phyloP scores from a whole-genome alignment of 768 basidiomycete species.

The Kwoniella dendrophila region DNA sequence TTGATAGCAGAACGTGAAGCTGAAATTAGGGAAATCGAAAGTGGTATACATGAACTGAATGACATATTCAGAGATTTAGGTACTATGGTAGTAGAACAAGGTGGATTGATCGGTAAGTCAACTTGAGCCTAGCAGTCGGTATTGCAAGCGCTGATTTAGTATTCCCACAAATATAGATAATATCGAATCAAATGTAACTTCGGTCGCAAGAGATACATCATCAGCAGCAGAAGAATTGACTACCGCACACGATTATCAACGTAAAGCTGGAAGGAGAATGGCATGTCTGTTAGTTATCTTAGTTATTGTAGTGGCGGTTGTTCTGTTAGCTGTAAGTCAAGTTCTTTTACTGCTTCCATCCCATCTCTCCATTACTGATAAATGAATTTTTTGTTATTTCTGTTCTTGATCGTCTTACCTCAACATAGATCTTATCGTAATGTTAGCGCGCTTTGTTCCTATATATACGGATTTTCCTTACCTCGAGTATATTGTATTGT shows the following conservation, averaged over 20 bases:
- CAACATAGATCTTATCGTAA: too few relatives aligned
- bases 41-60: constrained; percentile 90
- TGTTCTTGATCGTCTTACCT: too few relatives aligned
- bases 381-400: too few relatives aligned
- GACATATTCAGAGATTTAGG: constrained; percentile 97
- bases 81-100: constrained; percentile 90
- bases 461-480: too few relatives aligned
- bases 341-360: too few relatives aligned
- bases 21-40: constrained; percentile 95
- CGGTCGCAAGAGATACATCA: constrained; percentile 77
- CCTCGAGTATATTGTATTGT: too few relatives aligned
- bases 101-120: constrained; percentile 82
- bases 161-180: constrained; percentile 66
- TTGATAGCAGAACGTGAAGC: constrained; percentile 89
- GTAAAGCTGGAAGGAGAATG: constrained; percentile 86
- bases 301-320: constrained; percentile 79
- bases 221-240: constrained; percentile 83
- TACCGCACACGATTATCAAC: constrained; percentile 89
- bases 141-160: not conserved
- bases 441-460: too few relatives aligned
- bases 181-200: constrained; percentile 89
- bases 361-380: too few relatives aligned
- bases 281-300: constrained; percentile 87
- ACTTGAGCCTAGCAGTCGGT: not conserved
- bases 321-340: constrained; percentile 79